A percentile compares a stretch with the other conserved stretches of the same genome.
These are phyloP conservation scores for Scheffersomyces quercinus DNA, from an alignment of 1,139 yeast genomes.

Conservation along the genomic window DNA sequence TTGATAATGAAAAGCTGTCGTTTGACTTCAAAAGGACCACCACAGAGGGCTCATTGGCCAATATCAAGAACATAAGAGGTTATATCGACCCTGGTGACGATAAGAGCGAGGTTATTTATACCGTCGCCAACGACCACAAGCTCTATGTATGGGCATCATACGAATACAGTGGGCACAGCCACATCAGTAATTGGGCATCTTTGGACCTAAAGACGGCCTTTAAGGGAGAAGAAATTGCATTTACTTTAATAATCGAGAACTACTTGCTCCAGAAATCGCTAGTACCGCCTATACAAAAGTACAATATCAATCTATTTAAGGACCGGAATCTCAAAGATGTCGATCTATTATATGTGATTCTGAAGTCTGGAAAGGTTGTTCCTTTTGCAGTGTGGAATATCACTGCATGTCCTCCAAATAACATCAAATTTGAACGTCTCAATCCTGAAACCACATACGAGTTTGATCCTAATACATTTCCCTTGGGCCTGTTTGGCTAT, in stretches of 20 bases:
- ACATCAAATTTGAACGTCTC: slow-evolving; percentile 22
- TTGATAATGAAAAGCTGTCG: slow-evolving; percentile 1
- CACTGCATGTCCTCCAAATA: slow-evolving; percentile 48
- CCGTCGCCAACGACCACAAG: slow-evolving; percentile 55
- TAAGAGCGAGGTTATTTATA: slow-evolving; percentile 53
- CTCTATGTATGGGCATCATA: slow-evolving; percentile 75
- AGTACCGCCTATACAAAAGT: background rate
- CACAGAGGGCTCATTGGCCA: slow-evolving; percentile 36
- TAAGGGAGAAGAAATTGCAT: slow-evolving; percentile 23
- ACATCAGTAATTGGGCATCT: slow-evolving; percentile 61
- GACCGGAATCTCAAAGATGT: slow-evolving; percentile 12
- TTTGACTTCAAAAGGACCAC: background rate
- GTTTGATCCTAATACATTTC: slow-evolving; percentile 3
- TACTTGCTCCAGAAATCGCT: slow-evolving; percentile 35
- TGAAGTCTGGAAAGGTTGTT: slow-evolving; percentile 43
- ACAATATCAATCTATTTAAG: slow-evolving; percentile 7
- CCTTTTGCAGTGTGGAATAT: slow-evolving; percentile 55
- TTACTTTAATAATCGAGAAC: slow-evolving; percentile 59
- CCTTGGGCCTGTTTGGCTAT: slow-evolving; percentile 2
- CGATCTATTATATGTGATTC: slow-evolving; percentile 60
- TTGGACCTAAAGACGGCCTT: slow-evolving; percentile 40
- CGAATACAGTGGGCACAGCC: slow-evolving; percentile 58
- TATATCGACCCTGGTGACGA: slow-evolving; percentile 32
- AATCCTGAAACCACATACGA: slow-evolving; percentile 1
- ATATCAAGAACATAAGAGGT: slow-evolving; percentile 40